phyloP scores from a whole-genome alignment of 139 green algal genomes.

The Mesotaenium endlicherianum region DNA sequence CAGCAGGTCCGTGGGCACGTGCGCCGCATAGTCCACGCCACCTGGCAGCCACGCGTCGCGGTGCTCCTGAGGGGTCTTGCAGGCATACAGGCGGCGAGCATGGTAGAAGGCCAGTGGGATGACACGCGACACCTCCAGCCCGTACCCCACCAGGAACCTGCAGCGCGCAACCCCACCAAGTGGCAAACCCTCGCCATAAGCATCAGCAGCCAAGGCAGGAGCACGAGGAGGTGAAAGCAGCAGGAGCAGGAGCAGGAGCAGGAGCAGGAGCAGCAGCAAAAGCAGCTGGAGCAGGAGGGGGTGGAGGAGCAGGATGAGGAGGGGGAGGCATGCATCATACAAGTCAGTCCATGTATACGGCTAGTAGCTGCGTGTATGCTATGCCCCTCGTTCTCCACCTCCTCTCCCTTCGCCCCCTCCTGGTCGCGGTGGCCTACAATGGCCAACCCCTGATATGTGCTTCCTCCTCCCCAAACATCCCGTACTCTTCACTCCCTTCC shows the following conservation, averaged over 20 bases:
- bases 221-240: slow-evolving; percentile 51
- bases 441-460: no score
- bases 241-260: slow-evolving; percentile 15
- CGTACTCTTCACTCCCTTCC: no score
- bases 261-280: slow-evolving; percentile 35
- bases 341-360: no score
- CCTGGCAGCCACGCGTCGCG: slow-evolving; percentile 22
- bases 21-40: neutral
- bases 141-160: slow-evolving; percentile 29
- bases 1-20: slow-evolving; percentile 31
- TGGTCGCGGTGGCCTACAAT: no score
- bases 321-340: slow-evolving; percentile 51
- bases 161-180: no score
- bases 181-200: no score
- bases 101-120: slow-evolving; percentile 21
- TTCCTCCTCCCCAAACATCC: no score
- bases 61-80: slow-evolving; percentile 23
- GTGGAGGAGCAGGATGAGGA: slow-evolving; percentile 43
- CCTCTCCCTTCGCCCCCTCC: no score
- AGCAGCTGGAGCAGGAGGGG: neutral
- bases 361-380: no score
- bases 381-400: no score
- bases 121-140: slow-evolving; percentile 30
- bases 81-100: neutral
- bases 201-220: no score